A percentile compares a stretch with the other conserved stretches of the same genome.
These are phyloP conservation scores for Russula sp. DNA, from an alignment of 768 basidiomycete species.

Conservation along the genomic window DNA sequence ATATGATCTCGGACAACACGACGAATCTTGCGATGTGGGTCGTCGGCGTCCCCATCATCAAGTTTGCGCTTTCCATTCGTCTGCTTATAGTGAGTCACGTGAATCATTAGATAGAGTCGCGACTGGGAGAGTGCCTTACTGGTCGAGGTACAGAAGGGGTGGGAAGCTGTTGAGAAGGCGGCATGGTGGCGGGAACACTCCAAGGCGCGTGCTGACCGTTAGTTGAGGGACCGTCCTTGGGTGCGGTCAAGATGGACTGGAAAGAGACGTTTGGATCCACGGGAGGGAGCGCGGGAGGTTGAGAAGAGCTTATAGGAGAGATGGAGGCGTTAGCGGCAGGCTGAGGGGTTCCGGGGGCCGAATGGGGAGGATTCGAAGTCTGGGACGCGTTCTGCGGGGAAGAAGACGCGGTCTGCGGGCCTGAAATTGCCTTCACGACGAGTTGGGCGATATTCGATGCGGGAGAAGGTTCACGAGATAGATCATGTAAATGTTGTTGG, in stretches of 20 bases:
- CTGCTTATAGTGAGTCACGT: slow-evolving; percentile 25
- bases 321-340: slow-evolving; percentile 29
- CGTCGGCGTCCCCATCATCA: slow-evolving; percentile 53
- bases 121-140: slow-evolving; percentile 16
- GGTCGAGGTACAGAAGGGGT: slow-evolving; percentile 18
- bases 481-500: slow-evolving; percentile 18
- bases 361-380: slow-evolving; percentile 30
- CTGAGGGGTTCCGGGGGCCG: slow-evolving; percentile 28
- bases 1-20: slow-evolving; percentile 81
- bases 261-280: slow-evolving; percentile 24
- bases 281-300: slow-evolving; percentile 22
- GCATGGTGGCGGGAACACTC: slow-evolving; percentile 13
- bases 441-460: slow-evolving; percentile 22
- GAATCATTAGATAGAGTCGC: slow-evolving; percentile 7
- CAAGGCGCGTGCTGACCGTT: slow-evolving; percentile 26
- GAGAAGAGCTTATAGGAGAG: slow-evolving; percentile 32
- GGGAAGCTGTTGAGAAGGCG: slow-evolving; percentile 17
- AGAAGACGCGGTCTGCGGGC: slow-evolving; percentile 26
- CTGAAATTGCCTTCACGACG: slow-evolving; percentile 24
- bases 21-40: slow-evolving; percentile 72
- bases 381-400: slow-evolving; percentile 33
- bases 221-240: slow-evolving; percentile 17
- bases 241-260: slow-evolving; percentile 27
- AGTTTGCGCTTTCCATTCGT: slow-evolving; percentile 65
- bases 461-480: slow-evolving; percentile 23